These are phyloP conservation scores for Lathyrus sativus DNA, from an alignment of 306 rosid genomes.

Conservation along the genomic window DNA sequence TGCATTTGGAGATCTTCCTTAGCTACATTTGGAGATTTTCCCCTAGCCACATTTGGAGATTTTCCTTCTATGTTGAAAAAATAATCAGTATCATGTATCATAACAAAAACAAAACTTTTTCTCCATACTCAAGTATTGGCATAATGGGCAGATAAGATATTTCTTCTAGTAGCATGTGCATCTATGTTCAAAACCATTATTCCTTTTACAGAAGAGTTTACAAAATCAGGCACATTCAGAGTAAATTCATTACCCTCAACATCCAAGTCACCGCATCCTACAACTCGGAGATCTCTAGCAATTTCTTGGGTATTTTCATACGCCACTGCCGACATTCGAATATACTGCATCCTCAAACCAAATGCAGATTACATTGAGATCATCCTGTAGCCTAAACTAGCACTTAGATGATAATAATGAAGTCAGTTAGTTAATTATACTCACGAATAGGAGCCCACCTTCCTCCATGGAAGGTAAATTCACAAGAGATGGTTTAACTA, in stretches of 20 bases:
- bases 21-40: too few species aligned
- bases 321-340: slow-evolving; percentile 96
- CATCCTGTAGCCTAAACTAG: slow-evolving; percentile 27
- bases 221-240: slow-evolving; percentile 28
- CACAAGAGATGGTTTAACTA: slow-evolving; percentile 90
- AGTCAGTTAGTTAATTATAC: slow-evolving; percentile 44
- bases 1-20: too few species aligned
- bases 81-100: slow-evolving; percentile 23
- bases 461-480: slow-evolving; percentile 89
- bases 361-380: slow-evolving; percentile 43
- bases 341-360: slow-evolving; percentile 74
- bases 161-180: slow-evolving; percentile 22
- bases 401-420: slow-evolving; percentile 24
- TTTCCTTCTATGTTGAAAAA: too few species aligned
- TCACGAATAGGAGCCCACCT: slow-evolving; percentile 93
- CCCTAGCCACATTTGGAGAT: too few species aligned
- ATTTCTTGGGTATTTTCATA: slow-evolving; percentile 97
- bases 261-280: slow-evolving; percentile 99
- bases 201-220: slow-evolving; percentile 33
- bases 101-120: slow-evolving; percentile 28
- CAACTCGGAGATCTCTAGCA: slow-evolving; percentile 83
- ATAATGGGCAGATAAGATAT: slow-evolving; percentile 18
- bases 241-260: slow-evolving; percentile 74
- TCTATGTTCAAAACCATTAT: slow-evolving; percentile 27
- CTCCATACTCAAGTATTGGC: slow-evolving; percentile 7